Evolutionary conservation across 805 yeast species (phyloP).

Genomic region (Kockiozyma suomiensis): DNA sequence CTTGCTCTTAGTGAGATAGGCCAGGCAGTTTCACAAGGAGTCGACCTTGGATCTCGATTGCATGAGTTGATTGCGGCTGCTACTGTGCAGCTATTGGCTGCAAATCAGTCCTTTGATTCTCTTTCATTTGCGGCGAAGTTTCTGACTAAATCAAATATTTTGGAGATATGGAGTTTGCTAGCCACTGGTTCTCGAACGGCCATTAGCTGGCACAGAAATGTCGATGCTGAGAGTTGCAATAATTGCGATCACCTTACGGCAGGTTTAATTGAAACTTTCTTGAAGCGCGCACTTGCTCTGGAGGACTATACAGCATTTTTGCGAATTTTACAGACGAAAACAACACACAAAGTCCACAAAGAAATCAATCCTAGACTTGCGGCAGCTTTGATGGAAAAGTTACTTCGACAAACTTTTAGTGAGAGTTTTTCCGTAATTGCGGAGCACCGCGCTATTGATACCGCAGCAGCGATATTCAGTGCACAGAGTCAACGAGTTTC

Average conservation of each 20-base stretch:
- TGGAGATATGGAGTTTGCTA: conserved; percentile 6
- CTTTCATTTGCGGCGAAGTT: neutral
- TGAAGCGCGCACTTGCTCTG: conserved; percentile 1
- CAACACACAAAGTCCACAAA: conserved; percentile 1
- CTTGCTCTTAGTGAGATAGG: neutral
- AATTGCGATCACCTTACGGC: conserved; percentile 1
- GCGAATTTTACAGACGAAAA: conserved; percentile 11
- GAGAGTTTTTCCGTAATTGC: neutral
- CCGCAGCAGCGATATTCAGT: neutral
- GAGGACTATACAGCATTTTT: neutral
- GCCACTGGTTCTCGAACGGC: neutral
- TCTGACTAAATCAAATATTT: neutral
- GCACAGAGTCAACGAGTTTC: conserved; percentile 6
- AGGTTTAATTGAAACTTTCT: conserved; percentile 7
- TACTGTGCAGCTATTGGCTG: neutral
- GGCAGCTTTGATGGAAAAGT: neutral
- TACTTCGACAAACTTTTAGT: neutral
- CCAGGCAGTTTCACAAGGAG: neutral
- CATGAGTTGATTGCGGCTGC: neutral
- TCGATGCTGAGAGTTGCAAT: neutral
- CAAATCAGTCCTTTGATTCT: neutral
- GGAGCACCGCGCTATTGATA: conserved; percentile 1
- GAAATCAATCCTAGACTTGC: conserved; percentile 1
- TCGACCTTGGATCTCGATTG: neutral
- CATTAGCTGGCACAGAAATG: neutral